Evolutionary conservation across 495 filamentous ascomycete species (phyloP).

Genomic region (Xylaria flabelliformis): DNA sequence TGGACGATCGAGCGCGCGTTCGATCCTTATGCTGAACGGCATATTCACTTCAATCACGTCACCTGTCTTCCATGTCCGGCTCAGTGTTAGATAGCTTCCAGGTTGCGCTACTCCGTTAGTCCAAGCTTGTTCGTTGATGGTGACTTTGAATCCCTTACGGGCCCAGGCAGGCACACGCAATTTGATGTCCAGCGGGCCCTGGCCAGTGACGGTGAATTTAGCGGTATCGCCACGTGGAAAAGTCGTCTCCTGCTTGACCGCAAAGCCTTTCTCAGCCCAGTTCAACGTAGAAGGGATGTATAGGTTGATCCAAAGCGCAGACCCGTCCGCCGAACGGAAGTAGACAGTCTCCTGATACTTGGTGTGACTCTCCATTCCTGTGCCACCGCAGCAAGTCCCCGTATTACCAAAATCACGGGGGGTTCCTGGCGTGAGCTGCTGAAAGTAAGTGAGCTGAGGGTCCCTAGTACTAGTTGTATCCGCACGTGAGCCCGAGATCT

Average conservation of each 20-base stretch:
- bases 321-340: conserved; percentile 36
- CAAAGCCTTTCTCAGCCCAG: conserved; percentile 38
- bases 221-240: conserved; percentile 37
- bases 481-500: conserved; percentile 40
- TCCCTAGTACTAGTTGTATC: conserved; percentile 31
- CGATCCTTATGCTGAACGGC: conserved; percentile 40
- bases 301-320: conserved; percentile 43
- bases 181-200: conserved; percentile 38
- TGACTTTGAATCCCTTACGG: conserved; percentile 35
- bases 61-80: conserved; percentile 40
- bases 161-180: conserved; percentile 44
- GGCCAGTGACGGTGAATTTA: conserved; percentile 38
- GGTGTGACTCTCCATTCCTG: conserved; percentile 44
- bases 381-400: conserved; percentile 46
- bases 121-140: conserved; percentile 37
- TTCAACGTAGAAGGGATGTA: conserved; percentile 42
- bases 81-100: conserved; percentile 38
- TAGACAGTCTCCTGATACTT: conserved; percentile 45
- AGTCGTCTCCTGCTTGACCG: conserved; percentile 39
- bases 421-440: conserved; percentile 40
- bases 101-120: conserved; percentile 16
- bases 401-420: conserved; percentile 41
- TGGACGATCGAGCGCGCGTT: conserved; percentile 39
- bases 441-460: conserved; percentile 44
- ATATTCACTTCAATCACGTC: conserved; percentile 40